Conservation (phyloP, 371 early-diverging fungal genomes). For the Zychaea mexicana region DNA sequence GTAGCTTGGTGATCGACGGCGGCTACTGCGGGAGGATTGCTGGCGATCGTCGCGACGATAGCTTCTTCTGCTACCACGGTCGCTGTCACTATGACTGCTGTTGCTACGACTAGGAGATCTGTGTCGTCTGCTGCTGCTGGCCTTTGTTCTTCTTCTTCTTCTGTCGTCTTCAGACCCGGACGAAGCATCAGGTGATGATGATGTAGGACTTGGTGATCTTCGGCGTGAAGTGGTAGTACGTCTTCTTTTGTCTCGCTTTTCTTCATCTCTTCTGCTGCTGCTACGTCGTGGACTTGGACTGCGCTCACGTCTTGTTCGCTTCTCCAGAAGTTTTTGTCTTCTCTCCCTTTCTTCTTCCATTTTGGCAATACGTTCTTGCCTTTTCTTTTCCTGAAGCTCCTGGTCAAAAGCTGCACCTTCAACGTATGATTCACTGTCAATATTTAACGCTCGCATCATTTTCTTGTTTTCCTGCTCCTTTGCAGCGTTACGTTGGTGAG, state of each 20-base stretch:
- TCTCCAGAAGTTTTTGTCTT: slow-evolving; percentile 25
- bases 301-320: slow-evolving; percentile 20
- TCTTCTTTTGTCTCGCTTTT: neutral
- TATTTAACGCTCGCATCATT: slow-evolving; percentile 72
- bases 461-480: slow-evolving; percentile 70
- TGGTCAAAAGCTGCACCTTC: slow-evolving; percentile 86
- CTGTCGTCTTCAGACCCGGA: neutral
- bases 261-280: slow-evolving; percentile 9
- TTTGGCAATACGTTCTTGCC: slow-evolving; percentile 49
- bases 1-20: slow-evolving; percentile 1
- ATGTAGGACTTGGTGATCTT: neutral
- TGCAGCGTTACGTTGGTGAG: slow-evolving; percentile 73
- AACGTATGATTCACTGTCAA: slow-evolving; percentile 60
- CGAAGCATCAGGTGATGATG: neutral
- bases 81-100: slow-evolving; percentile 20
- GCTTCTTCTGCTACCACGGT: slow-evolving; percentile 12
- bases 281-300: slow-evolving; percentile 15
- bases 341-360: slow-evolving; percentile 36
- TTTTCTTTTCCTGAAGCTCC: slow-evolving; percentile 68
- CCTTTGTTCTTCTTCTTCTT: neutral
- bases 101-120: slow-evolving; percentile 16
- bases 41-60: slow-evolving; percentile 11
- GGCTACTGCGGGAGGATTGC: slow-evolving; percentile 3
- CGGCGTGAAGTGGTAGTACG: slow-evolving; percentile 2
- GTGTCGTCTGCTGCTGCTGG: slow-evolving; percentile 18